Evolutionary conservation across 768 basidiomycete genomes (phyloP).

Genomic region (Sporobolomyces phaffii): DNA sequence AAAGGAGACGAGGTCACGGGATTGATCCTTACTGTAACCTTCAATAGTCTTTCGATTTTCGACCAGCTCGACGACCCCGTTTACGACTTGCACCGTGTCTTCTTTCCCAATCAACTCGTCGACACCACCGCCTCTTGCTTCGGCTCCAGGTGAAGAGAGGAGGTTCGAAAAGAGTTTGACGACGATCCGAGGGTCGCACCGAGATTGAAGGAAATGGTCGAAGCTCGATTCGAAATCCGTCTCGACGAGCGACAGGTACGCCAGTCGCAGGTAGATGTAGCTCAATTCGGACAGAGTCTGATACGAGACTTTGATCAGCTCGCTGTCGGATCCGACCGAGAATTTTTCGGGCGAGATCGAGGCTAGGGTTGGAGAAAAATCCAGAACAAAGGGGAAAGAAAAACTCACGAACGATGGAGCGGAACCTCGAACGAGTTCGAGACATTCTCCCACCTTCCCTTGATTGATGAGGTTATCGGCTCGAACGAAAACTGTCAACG

Average conservation of each 20-base stretch:
- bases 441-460: slow-evolving; percentile 29
- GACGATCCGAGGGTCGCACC: slow-evolving; percentile 26
- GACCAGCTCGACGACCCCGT: neutral
- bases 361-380: neutral
- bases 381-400: neutral
- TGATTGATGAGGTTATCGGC: slow-evolving; percentile 35
- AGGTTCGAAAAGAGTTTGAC: slow-evolving; percentile 32
- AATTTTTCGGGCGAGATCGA: neutral
- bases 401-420: too few relatives aligned
- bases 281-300: slow-evolving; percentile 20
- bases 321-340: neutral
- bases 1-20: too few relatives aligned
- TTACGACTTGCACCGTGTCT: slow-evolving; percentile 18
- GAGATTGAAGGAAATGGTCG: slow-evolving; percentile 6
- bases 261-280: slow-evolving; percentile 32
- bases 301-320: too few relatives aligned
- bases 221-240: slow-evolving; percentile 16
- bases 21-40: slow-evolving; percentile 39
- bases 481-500: slow-evolving; percentile 31
- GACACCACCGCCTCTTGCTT: too few relatives aligned
- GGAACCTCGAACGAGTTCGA: neutral
- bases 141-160: too few relatives aligned
- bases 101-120: neutral
- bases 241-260: neutral
- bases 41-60: too few relatives aligned